These are phyloP conservation scores for Lichtheimia hyalospora DNA, from an alignment of 371 early-diverging fungal species.

Conservation along the genomic window DNA sequence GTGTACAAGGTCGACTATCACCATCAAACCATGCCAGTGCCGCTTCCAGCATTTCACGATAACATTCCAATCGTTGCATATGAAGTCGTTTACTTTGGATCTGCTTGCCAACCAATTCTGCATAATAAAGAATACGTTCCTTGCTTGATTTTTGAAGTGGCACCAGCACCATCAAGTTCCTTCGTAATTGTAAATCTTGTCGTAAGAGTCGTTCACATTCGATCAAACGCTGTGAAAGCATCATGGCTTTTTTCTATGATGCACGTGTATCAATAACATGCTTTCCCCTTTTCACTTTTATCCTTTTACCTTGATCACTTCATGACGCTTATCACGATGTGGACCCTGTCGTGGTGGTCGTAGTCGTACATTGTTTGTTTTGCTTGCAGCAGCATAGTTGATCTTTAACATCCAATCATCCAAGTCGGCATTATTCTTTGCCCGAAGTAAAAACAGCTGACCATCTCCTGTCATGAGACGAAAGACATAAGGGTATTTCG, in stretches of 20 bases:
- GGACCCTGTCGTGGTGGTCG: slow-evolving; percentile 15
- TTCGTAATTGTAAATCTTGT: slow-evolving; percentile 56
- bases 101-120: slow-evolving; percentile 53
- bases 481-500: slow-evolving; percentile 77
- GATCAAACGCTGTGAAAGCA: slow-evolving; percentile 31
- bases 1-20: too few species aligned
- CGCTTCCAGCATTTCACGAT: slow-evolving; percentile 65
- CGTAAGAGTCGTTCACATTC: slow-evolving; percentile 42
- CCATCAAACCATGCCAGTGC: not conserved
- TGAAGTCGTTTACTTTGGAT: slow-evolving; percentile 56
- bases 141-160: slow-evolving; percentile 66
- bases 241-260: slow-evolving; percentile 8
- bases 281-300: not conserved
- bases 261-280: not conserved
- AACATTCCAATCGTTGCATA: slow-evolving; percentile 67
- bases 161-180: slow-evolving; percentile 65
- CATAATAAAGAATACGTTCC: slow-evolving; percentile 56
- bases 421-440: slow-evolving; percentile 65
- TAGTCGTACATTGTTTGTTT: slow-evolving; percentile 61
- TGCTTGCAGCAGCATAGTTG: slow-evolving; percentile 78
- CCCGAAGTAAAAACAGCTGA: slow-evolving; percentile 70
- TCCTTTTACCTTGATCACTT: slow-evolving; percentile 1
- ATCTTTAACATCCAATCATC: slow-evolving; percentile 83
- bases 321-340: not conserved
- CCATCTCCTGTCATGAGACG: slow-evolving; percentile 70